Percentiles rank a stretch among this genome's conserved stretches.
These are phyloP conservation scores for Ophiostoma piceae DNA, from an alignment of 2,329 filamentous ascomycete genomes.

Conservation along the genomic window DNA sequence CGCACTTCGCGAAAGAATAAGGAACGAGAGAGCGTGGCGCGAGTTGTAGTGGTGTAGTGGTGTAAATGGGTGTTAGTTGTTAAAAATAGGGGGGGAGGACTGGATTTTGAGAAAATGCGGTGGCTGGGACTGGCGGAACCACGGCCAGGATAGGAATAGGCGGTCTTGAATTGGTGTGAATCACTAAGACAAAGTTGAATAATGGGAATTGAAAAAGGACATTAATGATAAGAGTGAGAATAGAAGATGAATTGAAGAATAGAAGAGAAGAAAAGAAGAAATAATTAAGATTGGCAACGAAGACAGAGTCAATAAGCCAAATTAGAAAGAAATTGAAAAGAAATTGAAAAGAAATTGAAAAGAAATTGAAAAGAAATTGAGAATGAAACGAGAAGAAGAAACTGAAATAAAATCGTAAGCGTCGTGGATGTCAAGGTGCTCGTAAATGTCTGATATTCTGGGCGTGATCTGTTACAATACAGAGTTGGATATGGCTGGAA, in stretches of 20 bases:
- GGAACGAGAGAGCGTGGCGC: slow-evolving; percentile 6
- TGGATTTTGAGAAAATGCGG: slow-evolving; percentile 24
- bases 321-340: not conserved
- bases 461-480: not conserved
- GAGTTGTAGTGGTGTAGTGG: not conserved
- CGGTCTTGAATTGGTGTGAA: slow-evolving; percentile 4
- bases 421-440: slow-evolving; percentile 5
- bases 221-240: not conserved
- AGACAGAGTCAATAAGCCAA: not conserved
- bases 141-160: slow-evolving; percentile 18
- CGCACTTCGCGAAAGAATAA: slow-evolving; percentile 17
- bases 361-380: not conserved
- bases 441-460: not conserved
- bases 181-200: slow-evolving; percentile 10
- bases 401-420: not conserved
- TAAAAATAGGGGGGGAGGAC: slow-evolving; percentile 12
- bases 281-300: no score
- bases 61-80: slow-evolving; percentile 13
- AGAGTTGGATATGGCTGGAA: not conserved
- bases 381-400: not conserved
- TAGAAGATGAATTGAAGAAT: not conserved
- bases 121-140: slow-evolving; percentile 25
- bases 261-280: not conserved
- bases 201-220: not conserved
- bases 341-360: not conserved